phyloP scores from a whole-genome alignment of 1,284 basidiomycete species.

The Macrocystidia cucumis region DNA sequence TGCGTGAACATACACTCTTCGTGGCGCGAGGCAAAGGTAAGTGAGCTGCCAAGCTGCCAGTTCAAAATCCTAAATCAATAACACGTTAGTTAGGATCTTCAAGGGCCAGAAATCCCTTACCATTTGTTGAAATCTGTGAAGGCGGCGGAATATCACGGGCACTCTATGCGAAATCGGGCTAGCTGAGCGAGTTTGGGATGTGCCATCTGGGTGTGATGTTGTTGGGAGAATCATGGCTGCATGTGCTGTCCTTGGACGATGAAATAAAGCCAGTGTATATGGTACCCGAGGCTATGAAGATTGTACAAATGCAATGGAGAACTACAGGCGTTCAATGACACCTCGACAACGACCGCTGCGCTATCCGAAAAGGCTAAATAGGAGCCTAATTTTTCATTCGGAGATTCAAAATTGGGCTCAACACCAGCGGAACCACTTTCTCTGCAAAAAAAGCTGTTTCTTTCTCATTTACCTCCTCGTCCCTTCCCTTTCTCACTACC shows the following conservation, averaged over 20 bases:
- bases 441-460: too few relatives aligned
- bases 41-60: conserved; percentile 91
- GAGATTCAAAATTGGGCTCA: conserved; percentile 5
- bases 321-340: conserved; percentile 7
- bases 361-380: conserved; percentile 12
- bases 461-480: conserved; percentile 11
- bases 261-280: conserved; percentile 24
- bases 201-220: conserved; percentile 31
- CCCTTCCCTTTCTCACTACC: conserved; percentile 10
- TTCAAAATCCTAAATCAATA: conserved; percentile 78
- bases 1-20: conserved; percentile 70
- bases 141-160: conserved; percentile 70
- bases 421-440: too few relatives aligned
- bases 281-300: conserved; percentile 4
- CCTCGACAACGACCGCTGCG: conserved; percentile 5
- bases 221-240: conserved; percentile 54
- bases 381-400: too few relatives aligned
- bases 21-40: conserved; percentile 84
- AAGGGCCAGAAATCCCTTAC: conserved; percentile 28
- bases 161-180: conserved; percentile 43
- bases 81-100: too few relatives aligned
- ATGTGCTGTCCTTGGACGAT: conserved; percentile 29
- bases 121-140: conserved; percentile 83
- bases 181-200: conserved; percentile 22
- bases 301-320: too few relatives aligned